Conservation (phyloP, 805 yeast genomes). For the Kodamaea leandrae region DNA sequence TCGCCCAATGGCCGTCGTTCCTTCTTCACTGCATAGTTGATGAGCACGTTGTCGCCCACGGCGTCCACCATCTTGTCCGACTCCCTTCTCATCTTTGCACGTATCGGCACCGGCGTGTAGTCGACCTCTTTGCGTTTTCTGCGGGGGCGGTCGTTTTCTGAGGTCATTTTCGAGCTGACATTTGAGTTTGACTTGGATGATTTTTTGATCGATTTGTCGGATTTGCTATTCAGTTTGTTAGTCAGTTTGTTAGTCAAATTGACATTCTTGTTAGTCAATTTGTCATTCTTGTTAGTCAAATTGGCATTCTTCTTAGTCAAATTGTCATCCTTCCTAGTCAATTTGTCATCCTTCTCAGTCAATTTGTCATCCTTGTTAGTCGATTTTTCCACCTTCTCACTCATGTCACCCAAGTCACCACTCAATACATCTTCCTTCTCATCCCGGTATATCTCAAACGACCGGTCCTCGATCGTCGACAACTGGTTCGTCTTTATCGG, state of each 20-base stretch:
- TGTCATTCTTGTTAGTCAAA: no score
- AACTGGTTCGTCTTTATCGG: conserved; percentile 2
- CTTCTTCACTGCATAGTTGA: conserved; percentile 12
- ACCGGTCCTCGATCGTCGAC: conserved; percentile 6
- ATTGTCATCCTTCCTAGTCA: no score
- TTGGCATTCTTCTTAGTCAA: no score
- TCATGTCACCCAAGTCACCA: neutral
- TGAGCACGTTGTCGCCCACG: conserved; percentile 36
- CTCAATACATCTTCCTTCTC: neutral
- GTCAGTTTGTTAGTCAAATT: no score
- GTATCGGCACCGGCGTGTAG: conserved; percentile 65
- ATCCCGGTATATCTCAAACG: conserved; percentile 9
- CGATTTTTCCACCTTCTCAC: neutral
- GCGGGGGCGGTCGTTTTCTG: conserved; percentile 32
- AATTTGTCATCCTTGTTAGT: neutral
- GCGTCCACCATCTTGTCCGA: conserved; percentile 62
- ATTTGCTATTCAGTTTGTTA: no score
- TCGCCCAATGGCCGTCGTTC: conserved; percentile 7
- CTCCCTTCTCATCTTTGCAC: conserved; percentile 68
- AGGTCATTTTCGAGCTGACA: conserved; percentile 6
- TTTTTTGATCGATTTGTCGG: no score
- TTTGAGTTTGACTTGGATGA: no score
- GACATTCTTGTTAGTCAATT: no score
- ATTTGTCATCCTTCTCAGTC: no score
- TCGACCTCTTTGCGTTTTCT: conserved; percentile 58